A percentile compares a stretch with the other conserved stretches of the same genome.
These are phyloP conservation scores for Lentithecium fluviatile DNA, from an alignment of 495 filamentous ascomycete genomes.

Conservation along the genomic window DNA sequence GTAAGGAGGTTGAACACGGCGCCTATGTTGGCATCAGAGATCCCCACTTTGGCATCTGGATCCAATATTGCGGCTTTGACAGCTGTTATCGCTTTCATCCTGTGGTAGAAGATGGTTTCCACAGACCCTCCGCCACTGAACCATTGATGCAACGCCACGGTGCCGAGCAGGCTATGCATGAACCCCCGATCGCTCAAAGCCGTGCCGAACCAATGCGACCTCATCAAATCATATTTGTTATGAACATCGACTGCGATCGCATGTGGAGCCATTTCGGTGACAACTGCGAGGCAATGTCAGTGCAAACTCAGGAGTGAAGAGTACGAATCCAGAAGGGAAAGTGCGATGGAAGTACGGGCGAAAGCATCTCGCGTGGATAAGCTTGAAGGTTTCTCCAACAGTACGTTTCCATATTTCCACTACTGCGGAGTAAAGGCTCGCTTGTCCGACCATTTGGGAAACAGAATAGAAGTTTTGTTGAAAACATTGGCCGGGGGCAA, in stretches of 20 bases:
- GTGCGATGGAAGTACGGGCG: too few relatives aligned
- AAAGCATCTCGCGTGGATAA: too few relatives aligned
- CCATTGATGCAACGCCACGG: constrained; percentile 37
- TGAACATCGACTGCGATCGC: constrained; percentile 37
- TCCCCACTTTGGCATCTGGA: constrained; percentile 22
- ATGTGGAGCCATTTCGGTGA: constrained; percentile 31
- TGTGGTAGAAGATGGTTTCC: constrained; percentile 36
- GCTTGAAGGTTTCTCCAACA: too few relatives aligned
- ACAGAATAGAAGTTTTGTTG: constrained; percentile 1
- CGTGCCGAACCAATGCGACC: constrained; percentile 37
- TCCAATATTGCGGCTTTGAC: constrained; percentile 36
- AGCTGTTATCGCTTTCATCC: constrained; percentile 33
- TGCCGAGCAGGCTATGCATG: constrained; percentile 39
- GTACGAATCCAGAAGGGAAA: too few relatives aligned
- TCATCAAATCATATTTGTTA: constrained; percentile 35
- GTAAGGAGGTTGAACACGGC: constrained; percentile 38
- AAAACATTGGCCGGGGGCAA: neutral
- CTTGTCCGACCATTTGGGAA: constrained; percentile 6
- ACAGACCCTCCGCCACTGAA: constrained; percentile 33
- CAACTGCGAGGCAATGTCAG: constrained; percentile 29
- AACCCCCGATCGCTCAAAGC: constrained; percentile 35
- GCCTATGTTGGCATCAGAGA: constrained; percentile 39
- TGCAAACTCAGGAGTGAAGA: neutral
- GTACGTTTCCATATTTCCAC: neutral
- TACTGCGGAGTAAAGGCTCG: neutral